Percentiles rank a stretch among this genome's conserved stretches.
These are phyloP conservation scores for Fusarium foetens DNA, from an alignment of 2,329 filamentous ascomycete species.

Conservation along the genomic window DNA sequence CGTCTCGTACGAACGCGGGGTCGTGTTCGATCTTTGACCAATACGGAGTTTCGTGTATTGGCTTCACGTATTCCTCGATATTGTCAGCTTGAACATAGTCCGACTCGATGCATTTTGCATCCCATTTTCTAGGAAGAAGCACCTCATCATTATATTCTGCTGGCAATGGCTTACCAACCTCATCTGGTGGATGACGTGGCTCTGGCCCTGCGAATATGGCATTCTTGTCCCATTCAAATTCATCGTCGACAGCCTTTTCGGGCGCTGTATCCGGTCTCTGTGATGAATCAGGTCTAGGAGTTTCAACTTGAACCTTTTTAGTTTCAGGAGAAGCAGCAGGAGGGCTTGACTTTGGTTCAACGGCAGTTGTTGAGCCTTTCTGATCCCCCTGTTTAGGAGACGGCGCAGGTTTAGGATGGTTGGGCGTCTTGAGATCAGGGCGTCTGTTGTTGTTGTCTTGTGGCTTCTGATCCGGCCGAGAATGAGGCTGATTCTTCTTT, in stretches of 20 bases:
- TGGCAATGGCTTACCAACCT: conserved; percentile 59
- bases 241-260: conserved; percentile 39
- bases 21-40: conserved; percentile 56
- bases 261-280: conserved; percentile 13
- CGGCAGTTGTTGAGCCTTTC: conserved; percentile 7
- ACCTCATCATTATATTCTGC: conserved; percentile 56
- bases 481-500: conserved; percentile 39
- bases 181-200: conserved; percentile 53
- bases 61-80: conserved; percentile 54
- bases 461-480: conserved; percentile 42
- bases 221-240: conserved; percentile 53
- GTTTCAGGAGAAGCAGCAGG: conserved; percentile 11
- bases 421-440: conserved; percentile 9
- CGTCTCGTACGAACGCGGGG: conserved; percentile 53
- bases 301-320: conserved; percentile 17
- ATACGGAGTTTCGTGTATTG: conserved; percentile 53
- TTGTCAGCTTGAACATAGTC: conserved; percentile 57
- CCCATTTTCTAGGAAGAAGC: conserved; percentile 57
- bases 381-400: conserved; percentile 45
- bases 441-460: conserved; percentile 33
- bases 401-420: conserved; percentile 33
- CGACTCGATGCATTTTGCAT: conserved; percentile 57
- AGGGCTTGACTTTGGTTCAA: conserved; percentile 13
- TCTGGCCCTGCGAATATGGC: conserved; percentile 52
- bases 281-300: conserved; percentile 6